Base-by-base conservation (phyloP, 129 eudicot species). In the Lonicera japonica region DNA sequence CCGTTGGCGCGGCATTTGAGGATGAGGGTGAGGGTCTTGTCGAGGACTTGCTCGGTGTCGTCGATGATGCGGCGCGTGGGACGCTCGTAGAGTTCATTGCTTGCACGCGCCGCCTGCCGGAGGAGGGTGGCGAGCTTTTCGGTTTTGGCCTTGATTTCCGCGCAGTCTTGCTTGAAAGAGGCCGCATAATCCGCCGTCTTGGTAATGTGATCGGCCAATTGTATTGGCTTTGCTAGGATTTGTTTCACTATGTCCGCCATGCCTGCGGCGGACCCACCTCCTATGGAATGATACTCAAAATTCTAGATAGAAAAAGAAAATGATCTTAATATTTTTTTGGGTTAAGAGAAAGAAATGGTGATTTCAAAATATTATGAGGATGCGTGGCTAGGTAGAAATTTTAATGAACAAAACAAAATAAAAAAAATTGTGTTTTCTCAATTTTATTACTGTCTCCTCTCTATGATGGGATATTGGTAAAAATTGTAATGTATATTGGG, bases 61-160 rank as follows among this genome's bases (percentile, higher is more conserved):
- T 82, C 88, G 8, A 82, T 82, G 47, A 86, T 86, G 23, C 95
- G 77, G 36, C 95, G 89, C 4, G 86, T 82, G 72, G 95, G 95
- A 0, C 86, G 82, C 65, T 86, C 95, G 51, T 86, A 86, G 48
- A 86, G 80, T 21, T 82, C 86, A 23, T 65, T 74, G 62, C 86
- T 79, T 3, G 88, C 75, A 36, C 95, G 88, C 1, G 89, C 89
- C 19, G 89, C 89, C 56, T 79, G 86, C 7, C 95, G 83, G 64
- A 86, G 80, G 46, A 82, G 76, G 10, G 63, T 75, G 5, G 70
- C 85, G 15, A 86, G 86, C 43, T 82, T 82, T 43, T 75, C 85
- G 0, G 83, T 70, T 15, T 79, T 79, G 56, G 10, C 15, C 23
- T 73, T 71, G 22, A 86, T 69, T 47, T 82, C 95, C 0, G 75